These are phyloP conservation scores for Fusarium heterosporum DNA, from an alignment of 2,329 filamentous ascomycete species.

Conservation along the genomic window DNA sequence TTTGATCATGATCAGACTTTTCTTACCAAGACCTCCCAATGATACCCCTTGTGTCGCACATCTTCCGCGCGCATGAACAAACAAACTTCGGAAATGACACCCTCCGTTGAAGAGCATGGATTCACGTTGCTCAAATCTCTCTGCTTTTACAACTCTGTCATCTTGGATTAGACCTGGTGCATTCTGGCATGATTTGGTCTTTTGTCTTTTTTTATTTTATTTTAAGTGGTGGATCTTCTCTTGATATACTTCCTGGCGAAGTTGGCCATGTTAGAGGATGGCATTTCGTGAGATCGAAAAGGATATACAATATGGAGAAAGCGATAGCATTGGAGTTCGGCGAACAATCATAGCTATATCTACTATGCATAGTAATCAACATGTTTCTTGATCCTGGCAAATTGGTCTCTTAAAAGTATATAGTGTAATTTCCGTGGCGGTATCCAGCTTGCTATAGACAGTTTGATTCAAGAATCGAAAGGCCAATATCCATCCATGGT, in stretches of 20 bases:
- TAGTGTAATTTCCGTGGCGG: background rate
- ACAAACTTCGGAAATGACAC: conserved; percentile 34
- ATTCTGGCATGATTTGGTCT: conserved; percentile 19
- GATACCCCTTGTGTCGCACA: conserved; percentile 44
- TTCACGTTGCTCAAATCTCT: conserved; percentile 17
- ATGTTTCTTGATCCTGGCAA: background rate
- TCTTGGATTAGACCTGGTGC: conserved; percentile 22
- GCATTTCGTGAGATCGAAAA: conserved; percentile 33
- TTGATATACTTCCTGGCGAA: conserved; percentile 40
- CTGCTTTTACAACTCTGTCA: conserved; percentile 8
- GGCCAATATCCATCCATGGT: background rate
- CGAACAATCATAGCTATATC: conserved; percentile 32
- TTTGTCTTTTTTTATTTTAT: conserved; percentile 8
- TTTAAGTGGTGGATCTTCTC: background rate
- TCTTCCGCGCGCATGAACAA: conserved; percentile 29
- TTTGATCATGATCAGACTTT: conserved; percentile 35
- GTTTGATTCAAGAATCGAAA: background rate
- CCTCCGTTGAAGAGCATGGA: conserved; percentile 22
- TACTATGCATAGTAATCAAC: conserved; percentile 31
- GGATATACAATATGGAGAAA: background rate
- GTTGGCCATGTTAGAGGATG: conserved; percentile 37
- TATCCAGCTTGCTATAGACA: background rate
- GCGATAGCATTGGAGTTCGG: conserved; percentile 32
- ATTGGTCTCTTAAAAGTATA: background rate
- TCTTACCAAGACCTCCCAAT: conserved; percentile 42